These are phyloP conservation scores for Funneliformis caledonium DNA, from an alignment of 371 early-diverging fungal genomes.

Conservation along the genomic window DNA sequence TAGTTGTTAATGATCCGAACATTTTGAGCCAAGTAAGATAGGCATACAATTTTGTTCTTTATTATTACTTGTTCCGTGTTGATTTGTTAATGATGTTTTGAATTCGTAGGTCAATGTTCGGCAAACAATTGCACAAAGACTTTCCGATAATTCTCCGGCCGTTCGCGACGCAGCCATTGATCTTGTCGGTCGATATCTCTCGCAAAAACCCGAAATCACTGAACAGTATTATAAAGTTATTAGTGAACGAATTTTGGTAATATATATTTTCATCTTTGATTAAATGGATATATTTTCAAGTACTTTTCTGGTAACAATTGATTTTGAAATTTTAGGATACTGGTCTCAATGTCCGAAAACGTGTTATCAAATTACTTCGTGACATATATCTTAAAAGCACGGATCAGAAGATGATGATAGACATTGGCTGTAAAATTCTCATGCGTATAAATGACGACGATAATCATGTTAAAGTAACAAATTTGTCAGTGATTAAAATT, in stretches of 20 bases:
- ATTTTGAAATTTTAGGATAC: conserved; percentile 70
- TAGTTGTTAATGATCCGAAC: conserved; percentile 68
- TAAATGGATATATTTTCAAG: neutral
- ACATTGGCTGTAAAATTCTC: conserved; percentile 78
- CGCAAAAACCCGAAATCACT: conserved; percentile 63
- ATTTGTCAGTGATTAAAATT: neutral
- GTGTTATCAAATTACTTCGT: conserved; percentile 76
- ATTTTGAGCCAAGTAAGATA: conserved; percentile 58
- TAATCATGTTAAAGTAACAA: conserved; percentile 58
- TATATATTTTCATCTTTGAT: neutral
- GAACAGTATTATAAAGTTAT: conserved; percentile 75
- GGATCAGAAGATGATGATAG: conserved; percentile 58
- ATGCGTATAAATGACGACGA: conserved; percentile 83
- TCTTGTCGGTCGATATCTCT: conserved; percentile 79
- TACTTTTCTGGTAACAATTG: neutral
- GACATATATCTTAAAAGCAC: conserved; percentile 68
- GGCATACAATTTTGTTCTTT: neutral
- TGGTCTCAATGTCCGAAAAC: conserved; percentile 83
- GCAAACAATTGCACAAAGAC: conserved; percentile 69
- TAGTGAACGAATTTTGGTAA: conserved; percentile 73
- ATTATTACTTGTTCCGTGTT: too few relatives aligned
- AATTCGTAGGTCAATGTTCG: conserved; percentile 60
- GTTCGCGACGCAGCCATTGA: conserved; percentile 94
- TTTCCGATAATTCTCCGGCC: conserved; percentile 82
- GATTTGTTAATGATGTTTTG: neutral